Percentiles rank a stretch among this genome's conserved stretches.
These are phyloP conservation scores for Phytopythium litorale DNA, from an alignment of 352 stramenopile species.

Conservation along the genomic window DNA sequence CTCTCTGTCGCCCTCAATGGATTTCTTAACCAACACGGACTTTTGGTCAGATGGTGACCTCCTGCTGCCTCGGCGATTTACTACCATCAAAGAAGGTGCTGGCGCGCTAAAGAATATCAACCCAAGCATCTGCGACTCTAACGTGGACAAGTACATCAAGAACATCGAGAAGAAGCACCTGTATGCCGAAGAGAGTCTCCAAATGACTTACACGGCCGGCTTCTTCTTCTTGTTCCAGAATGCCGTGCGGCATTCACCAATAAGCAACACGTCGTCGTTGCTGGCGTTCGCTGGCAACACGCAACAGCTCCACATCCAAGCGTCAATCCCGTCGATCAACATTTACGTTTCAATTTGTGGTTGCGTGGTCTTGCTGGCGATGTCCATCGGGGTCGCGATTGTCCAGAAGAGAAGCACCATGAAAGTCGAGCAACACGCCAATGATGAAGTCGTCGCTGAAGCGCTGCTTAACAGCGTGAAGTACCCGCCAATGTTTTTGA, in stretches of 20 bases:
- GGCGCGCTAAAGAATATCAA: no score
- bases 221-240: constrained; percentile 38
- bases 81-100: no score
- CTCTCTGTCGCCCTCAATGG: no score
- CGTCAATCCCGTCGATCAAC: constrained; percentile 4
- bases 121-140: no score
- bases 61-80: constrained; percentile 11
- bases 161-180: constrained; percentile 31
- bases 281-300: constrained; percentile 2
- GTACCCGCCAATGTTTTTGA: constrained; percentile 3
- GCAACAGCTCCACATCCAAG: constrained; percentile 6
- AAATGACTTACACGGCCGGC: constrained; percentile 26
- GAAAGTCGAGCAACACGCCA: no score
- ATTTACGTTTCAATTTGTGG: constrained; percentile 2
- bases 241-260: constrained; percentile 5
- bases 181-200: constrained; percentile 35
- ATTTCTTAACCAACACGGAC: no score
- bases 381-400: background rate
- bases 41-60: no score
- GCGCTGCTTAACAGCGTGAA: constrained; percentile 6
- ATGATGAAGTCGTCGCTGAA: constrained; percentile 6
- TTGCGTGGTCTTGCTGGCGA: background rate
- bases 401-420: no score
- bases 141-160: constrained; percentile 10
- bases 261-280: background rate